A percentile compares a stretch with the other conserved stretches of the same genome.
Evolutionary conservation across 371 early-diverging fungal species (phyloP).

Genomic region (Actinomucor elegans): DNA sequence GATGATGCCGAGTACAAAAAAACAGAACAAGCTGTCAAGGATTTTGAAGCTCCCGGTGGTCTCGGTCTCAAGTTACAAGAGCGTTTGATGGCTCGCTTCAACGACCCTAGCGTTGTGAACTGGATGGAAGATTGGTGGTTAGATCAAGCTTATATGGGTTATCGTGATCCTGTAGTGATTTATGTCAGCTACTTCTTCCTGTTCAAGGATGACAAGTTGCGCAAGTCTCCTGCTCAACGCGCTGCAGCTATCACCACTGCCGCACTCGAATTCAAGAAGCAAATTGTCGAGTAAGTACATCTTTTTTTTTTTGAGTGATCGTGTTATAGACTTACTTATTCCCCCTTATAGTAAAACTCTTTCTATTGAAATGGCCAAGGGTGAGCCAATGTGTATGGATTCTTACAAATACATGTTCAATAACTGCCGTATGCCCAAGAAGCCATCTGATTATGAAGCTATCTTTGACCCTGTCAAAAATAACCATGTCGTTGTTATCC

Average conservation of each 20-base stretch:
- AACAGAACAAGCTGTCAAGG: conserved; percentile 70
- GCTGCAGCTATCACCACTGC: conserved; percentile 89
- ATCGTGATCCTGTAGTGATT: conserved; percentile 93
- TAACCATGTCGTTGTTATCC: conserved; percentile 83
- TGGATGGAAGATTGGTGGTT: conserved; percentile 98
- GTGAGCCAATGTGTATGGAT: conserved; percentile 83
- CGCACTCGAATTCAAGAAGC: conserved; percentile 83
- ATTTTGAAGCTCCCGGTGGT: conserved; percentile 83
- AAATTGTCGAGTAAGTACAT: conserved; percentile 75
- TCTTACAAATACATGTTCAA: conserved; percentile 97
- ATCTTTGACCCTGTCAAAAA: conserved; percentile 75
- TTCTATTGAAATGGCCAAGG: conserved; percentile 82
- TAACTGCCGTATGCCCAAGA: conserved; percentile 87
- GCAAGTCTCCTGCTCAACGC: conserved; percentile 76
- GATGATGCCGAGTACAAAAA: conserved; percentile 70
- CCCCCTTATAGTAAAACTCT: conserved; percentile 56
- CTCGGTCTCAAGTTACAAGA: conserved; percentile 81
- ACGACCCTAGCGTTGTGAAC: conserved; percentile 67
- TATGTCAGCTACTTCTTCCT: conserved; percentile 85
- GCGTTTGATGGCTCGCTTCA: conserved; percentile 72
- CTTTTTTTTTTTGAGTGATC: too few relatives aligned
- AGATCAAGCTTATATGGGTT: conserved; percentile 89
- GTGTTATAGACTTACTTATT: too few relatives aligned
- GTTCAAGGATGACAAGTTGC: conserved; percentile 81
- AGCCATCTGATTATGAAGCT: conserved; percentile 79